phyloP scores from a whole-genome alignment of 257 asterid species.

The Ilex aquifolium region DNA sequence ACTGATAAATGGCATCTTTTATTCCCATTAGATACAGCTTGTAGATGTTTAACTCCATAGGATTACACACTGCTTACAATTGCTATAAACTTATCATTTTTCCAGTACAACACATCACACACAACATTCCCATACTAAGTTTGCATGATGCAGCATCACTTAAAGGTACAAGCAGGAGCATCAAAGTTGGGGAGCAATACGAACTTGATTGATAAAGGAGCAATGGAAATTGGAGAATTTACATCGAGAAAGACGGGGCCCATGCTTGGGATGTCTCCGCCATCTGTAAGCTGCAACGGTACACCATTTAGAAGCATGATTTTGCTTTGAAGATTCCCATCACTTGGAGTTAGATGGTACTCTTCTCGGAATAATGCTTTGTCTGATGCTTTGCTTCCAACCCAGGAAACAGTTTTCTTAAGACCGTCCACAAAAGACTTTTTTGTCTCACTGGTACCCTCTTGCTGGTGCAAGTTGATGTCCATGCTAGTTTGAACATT shows the following conservation, averaged over 20 bases:
- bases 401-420: conserved; percentile 62
- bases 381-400: conserved; percentile 63
- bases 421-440: conserved; percentile 35
- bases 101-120: no score
- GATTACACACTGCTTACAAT: no score
- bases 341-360: conserved; percentile 62
- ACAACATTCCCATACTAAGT: no score
- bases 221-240: conserved; percentile 34
- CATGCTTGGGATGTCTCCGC: conserved; percentile 46
- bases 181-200: conserved; percentile 54
- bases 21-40: no score
- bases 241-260: conserved; percentile 30
- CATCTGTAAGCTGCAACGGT: conserved; percentile 35
- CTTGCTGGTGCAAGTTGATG: conserved; percentile 9
- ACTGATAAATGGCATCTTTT: no score
- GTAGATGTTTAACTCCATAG: no score
- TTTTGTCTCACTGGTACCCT: conserved; percentile 11
- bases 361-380: conserved; percentile 51
- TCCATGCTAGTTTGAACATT: conserved; percentile 33
- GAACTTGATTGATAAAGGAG: conserved; percentile 67
- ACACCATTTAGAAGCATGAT: conserved; percentile 55
- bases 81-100: no score
- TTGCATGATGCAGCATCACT: neutral
- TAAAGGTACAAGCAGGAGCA: conserved; percentile 49
- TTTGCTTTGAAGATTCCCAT: conserved; percentile 47